Evolutionary conservation across 1,139 yeast species (phyloP), one percentile per base, ranked within the genome.

Genomic region (Sugiyamaella japonica): DNA sequence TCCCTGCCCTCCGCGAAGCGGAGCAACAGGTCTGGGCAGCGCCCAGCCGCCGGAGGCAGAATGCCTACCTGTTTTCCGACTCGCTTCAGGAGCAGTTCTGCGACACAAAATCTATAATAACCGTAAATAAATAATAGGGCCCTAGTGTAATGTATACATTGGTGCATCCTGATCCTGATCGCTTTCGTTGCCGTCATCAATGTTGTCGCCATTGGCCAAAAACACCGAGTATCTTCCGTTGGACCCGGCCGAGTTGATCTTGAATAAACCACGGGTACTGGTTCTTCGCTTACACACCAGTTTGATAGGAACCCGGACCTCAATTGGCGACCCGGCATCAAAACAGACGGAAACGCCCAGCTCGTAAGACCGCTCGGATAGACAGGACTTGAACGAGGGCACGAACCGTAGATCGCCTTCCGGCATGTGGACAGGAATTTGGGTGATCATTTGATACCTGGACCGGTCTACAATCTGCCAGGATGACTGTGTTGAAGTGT

Each of bases 311-410:
- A 48, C 44, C 3, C 36, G n/a, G 16, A 52, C 41, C 5, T 52
- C 55, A 6, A 41, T 3, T 8, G 40, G 15, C 9, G 55, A 42
- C 6, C 49, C 44, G 15, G 39, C 16, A 7, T 53, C 56, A 25
- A 53, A 53, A 10, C 15, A 12, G 8, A 49, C 56, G 2, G 48
- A 23, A n/a, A 48, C 15, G 15, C 15, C 9, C 15, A 53, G 13
- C 20, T 37, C 42, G 23, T 53, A 53, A 12, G 39, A 17, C 16
- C 56, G 37, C 28, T 53, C 53, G 3, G 46, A 37, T 4, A 53
- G 34, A 28, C 56, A 53, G 4, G 56, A 49, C 41, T 50, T 39
- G 44, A 53, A 53, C 3, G 53, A 49, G 3, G 56, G 56, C 12
- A 49, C 39, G 16, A 53, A 42, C 16, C 53, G 15, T 13, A 43